These are phyloP conservation scores for Microsporum canis DNA, from an alignment of 2,329 filamentous ascomycete species.

Conservation along the genomic window DNA sequence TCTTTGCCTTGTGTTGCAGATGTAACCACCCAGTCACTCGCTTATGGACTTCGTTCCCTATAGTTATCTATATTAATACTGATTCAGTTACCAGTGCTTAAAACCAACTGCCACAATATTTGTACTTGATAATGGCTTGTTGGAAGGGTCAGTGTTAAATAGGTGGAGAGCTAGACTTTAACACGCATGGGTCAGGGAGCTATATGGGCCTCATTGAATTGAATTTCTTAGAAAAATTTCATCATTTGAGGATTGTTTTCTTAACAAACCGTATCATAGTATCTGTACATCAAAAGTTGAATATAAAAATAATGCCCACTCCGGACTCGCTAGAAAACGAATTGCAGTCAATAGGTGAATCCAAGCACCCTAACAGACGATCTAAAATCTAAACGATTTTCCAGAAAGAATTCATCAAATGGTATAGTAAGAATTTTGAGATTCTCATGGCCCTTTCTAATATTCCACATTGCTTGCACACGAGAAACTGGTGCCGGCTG, in stretches of 20 bases:
- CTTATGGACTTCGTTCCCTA: not conserved
- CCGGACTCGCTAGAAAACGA: not conserved
- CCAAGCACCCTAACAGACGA: not conserved
- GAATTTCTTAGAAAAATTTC: not conserved
- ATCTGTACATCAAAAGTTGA: not conserved
- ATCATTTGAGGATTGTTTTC: not conserved
- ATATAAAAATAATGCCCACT: not conserved
- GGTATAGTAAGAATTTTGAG: not conserved
- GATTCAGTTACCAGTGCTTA: not conserved
- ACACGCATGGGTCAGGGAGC: not conserved
- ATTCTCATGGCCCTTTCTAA: not conserved
- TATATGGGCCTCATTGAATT: too few species aligned
- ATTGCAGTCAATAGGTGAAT: not conserved
- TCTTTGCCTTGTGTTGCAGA: not conserved
- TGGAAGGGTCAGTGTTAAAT: not conserved
- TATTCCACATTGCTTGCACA: conserved; percentile 19
- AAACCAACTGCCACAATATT: not conserved
- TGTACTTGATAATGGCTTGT: not conserved
- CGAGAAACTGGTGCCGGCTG: conserved; percentile 28
- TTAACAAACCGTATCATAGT: not conserved
- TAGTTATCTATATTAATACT: not conserved
- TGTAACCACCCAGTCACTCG: not conserved
- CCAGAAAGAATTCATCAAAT: not conserved
- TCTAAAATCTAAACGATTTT: not conserved
- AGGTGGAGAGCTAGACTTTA: too few species aligned